A percentile compares a stretch with the other conserved stretches of the same genome.
These are phyloP conservation scores for Suillus luteus DNA, from an alignment of 768 basidiomycete species.

Conservation along the genomic window DNA sequence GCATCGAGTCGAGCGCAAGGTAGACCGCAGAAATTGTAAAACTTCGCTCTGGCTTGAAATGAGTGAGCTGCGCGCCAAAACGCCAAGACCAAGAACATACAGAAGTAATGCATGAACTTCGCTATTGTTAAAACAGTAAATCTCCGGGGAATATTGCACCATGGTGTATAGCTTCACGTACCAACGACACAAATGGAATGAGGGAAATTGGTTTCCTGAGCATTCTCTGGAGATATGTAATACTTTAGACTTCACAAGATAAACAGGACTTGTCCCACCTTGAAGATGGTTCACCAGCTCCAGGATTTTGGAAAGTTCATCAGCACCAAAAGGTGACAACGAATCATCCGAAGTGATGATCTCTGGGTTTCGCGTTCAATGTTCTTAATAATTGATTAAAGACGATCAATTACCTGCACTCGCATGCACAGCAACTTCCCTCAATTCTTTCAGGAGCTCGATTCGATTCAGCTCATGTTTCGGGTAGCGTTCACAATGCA, in stretches of 20 bases:
- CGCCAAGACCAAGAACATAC: constrained; percentile 27
- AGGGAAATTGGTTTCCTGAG: neutral
- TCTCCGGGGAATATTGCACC: neutral
- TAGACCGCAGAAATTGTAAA: constrained; percentile 50
- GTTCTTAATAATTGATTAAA: too few species aligned
- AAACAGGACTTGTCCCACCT: constrained; percentile 4
- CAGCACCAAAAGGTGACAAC: constrained; percentile 14
- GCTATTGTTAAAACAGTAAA: constrained; percentile 27
- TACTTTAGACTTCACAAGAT: neutral
- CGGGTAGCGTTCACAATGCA: constrained; percentile 12
- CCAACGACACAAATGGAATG: constrained; percentile 9
- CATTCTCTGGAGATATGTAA: neutral
- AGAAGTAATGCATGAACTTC: constrained; percentile 45
- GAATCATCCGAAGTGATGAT: constrained; percentile 13
- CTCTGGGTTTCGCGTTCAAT: constrained; percentile 9
- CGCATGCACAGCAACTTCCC: constrained; percentile 11
- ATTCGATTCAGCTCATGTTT: constrained; percentile 5
- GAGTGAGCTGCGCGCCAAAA: neutral
- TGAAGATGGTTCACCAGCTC: constrained; percentile 15
- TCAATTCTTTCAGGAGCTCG: constrained; percentile 10
- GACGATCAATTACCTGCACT: constrained; percentile 22
- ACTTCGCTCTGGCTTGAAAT: constrained; percentile 33
- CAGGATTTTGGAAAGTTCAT: constrained; percentile 11
- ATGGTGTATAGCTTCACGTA: neutral
- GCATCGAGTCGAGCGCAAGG: constrained; percentile 46